Evolutionary conservation across 768 basidiomycete genomes (phyloP).

Genomic region (Kwoniella mangroviensis): DNA sequence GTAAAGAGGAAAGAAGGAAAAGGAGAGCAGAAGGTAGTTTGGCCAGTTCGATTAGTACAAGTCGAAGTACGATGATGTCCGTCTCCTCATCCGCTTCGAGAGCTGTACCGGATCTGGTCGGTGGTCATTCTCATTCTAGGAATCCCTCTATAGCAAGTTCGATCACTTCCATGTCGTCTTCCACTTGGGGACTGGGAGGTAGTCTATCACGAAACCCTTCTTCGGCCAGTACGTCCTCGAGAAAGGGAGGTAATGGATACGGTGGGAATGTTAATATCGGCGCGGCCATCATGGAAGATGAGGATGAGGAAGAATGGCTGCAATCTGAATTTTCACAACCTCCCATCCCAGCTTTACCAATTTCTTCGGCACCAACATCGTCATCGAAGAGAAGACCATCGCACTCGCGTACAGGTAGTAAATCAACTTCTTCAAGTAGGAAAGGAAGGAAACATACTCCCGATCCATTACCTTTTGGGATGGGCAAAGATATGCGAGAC

Average conservation of each 20-base stretch:
- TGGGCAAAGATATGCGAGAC: slow-evolving; percentile 56
- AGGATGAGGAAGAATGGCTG: slow-evolving; percentile 47
- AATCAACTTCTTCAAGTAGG: slow-evolving; percentile 1
- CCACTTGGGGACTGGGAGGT: slow-evolving; percentile 28
- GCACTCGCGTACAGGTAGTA: slow-evolving; percentile 16
- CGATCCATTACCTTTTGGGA: slow-evolving; percentile 38
- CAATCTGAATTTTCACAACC: slow-evolving; percentile 26
- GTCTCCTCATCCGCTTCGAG: slow-evolving; percentile 29
- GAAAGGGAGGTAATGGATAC: slow-evolving; percentile 24
- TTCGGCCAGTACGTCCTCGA: slow-evolving; percentile 36
- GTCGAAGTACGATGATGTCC: slow-evolving; percentile 37
- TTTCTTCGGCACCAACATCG: slow-evolving; percentile 1
- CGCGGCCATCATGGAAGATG: slow-evolving; percentile 46
- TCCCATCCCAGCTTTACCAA: slow-evolving; percentile 12
- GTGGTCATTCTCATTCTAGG: slow-evolving; percentile 32
- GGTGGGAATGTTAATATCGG: slow-evolving; percentile 34
- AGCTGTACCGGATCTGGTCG: slow-evolving; percentile 49
- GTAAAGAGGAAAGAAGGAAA: slow-evolving; percentile 43
- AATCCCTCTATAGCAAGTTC: slow-evolving; percentile 43
- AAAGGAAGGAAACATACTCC: slow-evolving; percentile 28
- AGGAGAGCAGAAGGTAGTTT: slow-evolving; percentile 42
- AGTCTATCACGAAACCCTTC: slow-evolving; percentile 42
- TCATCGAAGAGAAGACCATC: slow-evolving; percentile 8
- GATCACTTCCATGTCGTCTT: slow-evolving; percentile 34
- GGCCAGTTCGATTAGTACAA: slow-evolving; percentile 26